Evolutionary conservation across 176 grass and related monocot genomes (phyloP).

Genomic region (Hsuehochloa calcarea): DNA sequence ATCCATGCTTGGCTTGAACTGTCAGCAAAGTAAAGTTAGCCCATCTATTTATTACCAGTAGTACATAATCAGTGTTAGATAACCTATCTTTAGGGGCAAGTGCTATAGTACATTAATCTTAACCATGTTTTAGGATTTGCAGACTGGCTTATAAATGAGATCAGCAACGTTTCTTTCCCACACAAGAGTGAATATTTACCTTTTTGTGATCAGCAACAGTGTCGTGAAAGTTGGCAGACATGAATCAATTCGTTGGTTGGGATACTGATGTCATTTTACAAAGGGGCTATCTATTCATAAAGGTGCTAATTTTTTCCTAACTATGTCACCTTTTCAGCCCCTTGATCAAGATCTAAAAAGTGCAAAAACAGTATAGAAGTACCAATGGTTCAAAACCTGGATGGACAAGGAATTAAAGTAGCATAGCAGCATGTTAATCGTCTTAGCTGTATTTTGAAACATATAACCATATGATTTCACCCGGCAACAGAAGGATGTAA

Average conservation of each 20-base stretch:
- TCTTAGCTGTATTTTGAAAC: not conserved
- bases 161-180: not conserved
- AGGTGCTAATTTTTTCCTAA: not conserved
- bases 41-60: not conserved
- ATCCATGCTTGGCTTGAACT: slow-evolving; percentile 74
- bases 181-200: not conserved
- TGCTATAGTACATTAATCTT: not conserved
- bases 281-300: not conserved
- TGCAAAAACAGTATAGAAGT: not conserved
- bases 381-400: not conserved
- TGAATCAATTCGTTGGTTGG: not conserved
- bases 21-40: slow-evolving; percentile 27
- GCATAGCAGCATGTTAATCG: not conserved
- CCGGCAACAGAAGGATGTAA: not conserved
- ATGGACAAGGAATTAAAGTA: not conserved
- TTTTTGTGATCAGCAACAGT: not conserved
- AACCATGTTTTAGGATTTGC: not conserved
- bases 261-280: not conserved
- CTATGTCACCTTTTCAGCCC: not conserved
- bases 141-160: not conserved
- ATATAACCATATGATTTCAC: not conserved
- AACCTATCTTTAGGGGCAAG: not conserved
- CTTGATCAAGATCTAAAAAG: not conserved
- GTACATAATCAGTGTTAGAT: not conserved
- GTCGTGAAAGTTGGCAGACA: not conserved